Conservation (phyloP, 805 yeast species). For the Candida verbasci region DNA sequence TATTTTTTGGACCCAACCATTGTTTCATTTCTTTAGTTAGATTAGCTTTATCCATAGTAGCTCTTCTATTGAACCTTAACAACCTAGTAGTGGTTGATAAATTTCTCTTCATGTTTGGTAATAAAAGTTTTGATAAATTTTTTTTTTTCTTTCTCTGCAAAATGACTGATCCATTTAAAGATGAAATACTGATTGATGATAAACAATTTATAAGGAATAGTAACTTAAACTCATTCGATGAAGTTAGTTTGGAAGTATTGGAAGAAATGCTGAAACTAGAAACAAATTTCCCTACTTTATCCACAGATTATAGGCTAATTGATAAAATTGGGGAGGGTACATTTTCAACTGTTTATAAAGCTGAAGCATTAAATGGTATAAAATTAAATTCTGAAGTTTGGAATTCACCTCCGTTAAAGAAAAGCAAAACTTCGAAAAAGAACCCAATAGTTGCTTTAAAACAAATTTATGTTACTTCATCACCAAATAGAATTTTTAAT, state of each 20-base stretch:
- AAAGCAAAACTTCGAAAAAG: slow-evolving; percentile 18
- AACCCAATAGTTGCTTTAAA: slow-evolving; percentile 76
- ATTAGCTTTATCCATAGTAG: slow-evolving; percentile 3
- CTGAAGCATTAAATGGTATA: slow-evolving; percentile 47
- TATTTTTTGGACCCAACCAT: slow-evolving; percentile 67
- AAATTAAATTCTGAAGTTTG: slow-evolving; percentile 37
- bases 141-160: slow-evolving; percentile 3
- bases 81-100: slow-evolving; percentile 2
- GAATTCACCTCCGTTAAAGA: slow-evolving; percentile 42
- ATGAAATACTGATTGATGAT: slow-evolving; percentile 2
- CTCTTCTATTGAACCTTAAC: slow-evolving; percentile 6
- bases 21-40: slow-evolving; percentile 20
- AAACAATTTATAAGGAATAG: slow-evolving; percentile 4
- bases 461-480: slow-evolving; percentile 90
- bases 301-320: slow-evolving; percentile 44
- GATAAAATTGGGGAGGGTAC: slow-evolving; percentile 69
- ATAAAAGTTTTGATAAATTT: slow-evolving; percentile 22
- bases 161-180: slow-evolving; percentile 14
- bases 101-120: slow-evolving; percentile 19
- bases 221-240: slow-evolving; percentile 22
- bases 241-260: slow-evolving; percentile 47
- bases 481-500: slow-evolving; percentile 86
- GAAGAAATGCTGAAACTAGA: slow-evolving; percentile 56
- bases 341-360: slow-evolving; percentile 58
- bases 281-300: slow-evolving; percentile 50